phyloP scores from a whole-genome alignment of 345 rosid genomes.

The Gossypium ekmanianum region DNA sequence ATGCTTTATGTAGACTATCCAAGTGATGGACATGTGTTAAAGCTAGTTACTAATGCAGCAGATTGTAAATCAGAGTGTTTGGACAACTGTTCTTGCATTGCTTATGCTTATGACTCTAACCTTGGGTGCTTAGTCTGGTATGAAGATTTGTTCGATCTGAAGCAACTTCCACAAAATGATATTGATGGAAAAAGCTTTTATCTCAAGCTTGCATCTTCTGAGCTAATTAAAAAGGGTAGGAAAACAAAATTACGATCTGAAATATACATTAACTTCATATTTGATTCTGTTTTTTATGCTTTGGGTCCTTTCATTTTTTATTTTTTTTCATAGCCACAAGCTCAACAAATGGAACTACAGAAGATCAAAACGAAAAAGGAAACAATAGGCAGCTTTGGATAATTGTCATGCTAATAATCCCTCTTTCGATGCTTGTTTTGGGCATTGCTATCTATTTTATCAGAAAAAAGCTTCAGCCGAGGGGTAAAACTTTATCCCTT shows the following conservation, averaged over 20 bases:
- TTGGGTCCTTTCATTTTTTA: not conserved
- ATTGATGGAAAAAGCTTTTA: not conserved
- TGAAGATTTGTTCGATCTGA: not conserved
- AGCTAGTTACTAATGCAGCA: not conserved
- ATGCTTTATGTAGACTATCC: not conserved
- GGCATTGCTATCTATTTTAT: not conserved
- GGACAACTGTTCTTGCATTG: conserved; percentile 35
- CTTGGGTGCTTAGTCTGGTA: conserved; percentile 6
- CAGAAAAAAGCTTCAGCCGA: not conserved
- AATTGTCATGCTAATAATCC: not conserved
- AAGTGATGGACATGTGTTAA: not conserved
- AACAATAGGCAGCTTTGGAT: not conserved
- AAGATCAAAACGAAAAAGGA: not conserved
- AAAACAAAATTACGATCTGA: not conserved
- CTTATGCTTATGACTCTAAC: conserved; percentile 22
- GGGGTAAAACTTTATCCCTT: conserved; percentile 2
- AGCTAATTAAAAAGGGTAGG: not conserved
- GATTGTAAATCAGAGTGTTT: conserved; percentile 24
- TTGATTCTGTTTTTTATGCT: not conserved
- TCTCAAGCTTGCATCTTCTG: conserved; percentile 13
- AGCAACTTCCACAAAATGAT: not conserved
- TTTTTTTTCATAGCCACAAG: not conserved
- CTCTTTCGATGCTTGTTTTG: not conserved
- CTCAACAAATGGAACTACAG: not conserved
- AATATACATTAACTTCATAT: not conserved